These are phyloP conservation scores for Venturia aucupariae DNA, from an alignment of 2,329 filamentous ascomycete species.

Conservation along the genomic window DNA sequence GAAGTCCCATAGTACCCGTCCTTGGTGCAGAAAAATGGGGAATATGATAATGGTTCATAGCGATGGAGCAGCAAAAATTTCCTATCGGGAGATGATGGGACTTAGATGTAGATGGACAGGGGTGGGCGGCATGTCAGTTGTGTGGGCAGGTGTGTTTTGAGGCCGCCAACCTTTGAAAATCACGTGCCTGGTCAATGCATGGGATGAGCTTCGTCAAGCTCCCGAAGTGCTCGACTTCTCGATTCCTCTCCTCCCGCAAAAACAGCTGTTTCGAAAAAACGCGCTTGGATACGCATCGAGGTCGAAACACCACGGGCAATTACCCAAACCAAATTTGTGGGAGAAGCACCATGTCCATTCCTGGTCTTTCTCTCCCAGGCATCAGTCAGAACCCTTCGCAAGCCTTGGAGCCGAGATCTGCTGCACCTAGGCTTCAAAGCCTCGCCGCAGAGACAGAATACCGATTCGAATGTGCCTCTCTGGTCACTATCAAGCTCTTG, in stretches of 20 bases:
- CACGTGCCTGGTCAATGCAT: background rate
- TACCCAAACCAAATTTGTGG: too few species aligned
- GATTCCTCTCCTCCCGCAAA: background rate
- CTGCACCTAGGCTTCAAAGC: conserved; percentile 25
- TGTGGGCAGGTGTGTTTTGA: too few species aligned
- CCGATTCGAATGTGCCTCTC: conserved; percentile 31
- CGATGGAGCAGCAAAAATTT: too few species aligned
- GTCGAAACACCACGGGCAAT: conserved; percentile 9
- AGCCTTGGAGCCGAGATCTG: conserved; percentile 22
- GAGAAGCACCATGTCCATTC: conserved; percentile 23
- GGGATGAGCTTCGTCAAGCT: background rate
- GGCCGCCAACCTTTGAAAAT: background rate
- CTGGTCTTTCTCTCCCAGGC: conserved; percentile 36
- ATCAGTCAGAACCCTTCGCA: conserved; percentile 21
- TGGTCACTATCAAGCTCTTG: conserved; percentile 49
- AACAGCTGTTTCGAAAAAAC: background rate
- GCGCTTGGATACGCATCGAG: too few species aligned
- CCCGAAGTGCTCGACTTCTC: background rate
- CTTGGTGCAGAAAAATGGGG: too few species aligned
- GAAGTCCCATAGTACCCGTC: too few species aligned
- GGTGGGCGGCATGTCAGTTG: background rate
- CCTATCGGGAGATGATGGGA: too few species aligned
- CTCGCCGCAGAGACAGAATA: conserved; percentile 38
- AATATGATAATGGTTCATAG: background rate
- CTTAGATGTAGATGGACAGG: too few species aligned